Conservation (phyloP, 306 rosid species). For the Luffa acutangula region DNA sequence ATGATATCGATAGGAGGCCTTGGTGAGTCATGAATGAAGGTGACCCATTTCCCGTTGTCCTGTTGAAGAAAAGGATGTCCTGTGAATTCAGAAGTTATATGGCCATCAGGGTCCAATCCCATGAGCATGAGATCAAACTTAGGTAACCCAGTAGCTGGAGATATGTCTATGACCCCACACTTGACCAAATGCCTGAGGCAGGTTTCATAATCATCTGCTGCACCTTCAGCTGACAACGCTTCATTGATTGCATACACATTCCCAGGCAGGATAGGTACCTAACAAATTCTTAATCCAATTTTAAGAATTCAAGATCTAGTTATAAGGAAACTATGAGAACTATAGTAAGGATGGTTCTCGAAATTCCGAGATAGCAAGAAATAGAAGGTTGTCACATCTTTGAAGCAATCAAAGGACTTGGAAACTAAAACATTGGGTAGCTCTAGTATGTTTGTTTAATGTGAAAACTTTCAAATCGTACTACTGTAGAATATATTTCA, state of each 20-base stretch:
- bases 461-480: no score
- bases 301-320: neutral
- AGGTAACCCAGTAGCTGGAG: conserved; percentile 56
- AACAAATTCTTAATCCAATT: neutral
- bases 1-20: conserved; percentile 82
- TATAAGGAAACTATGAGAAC: neutral
- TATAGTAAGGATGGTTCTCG: neutral
- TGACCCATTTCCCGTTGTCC: conserved; percentile 58
- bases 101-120: conserved; percentile 93
- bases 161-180: conserved; percentile 28
- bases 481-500: no score
- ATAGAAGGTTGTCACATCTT: neutral
- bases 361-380: neutral
- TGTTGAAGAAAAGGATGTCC: conserved; percentile 69
- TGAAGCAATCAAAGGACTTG: neutral
- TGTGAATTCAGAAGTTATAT: conserved; percentile 78
- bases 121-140: conserved; percentile 84
- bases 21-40: conserved; percentile 68
- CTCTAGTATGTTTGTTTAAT: no score
- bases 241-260: conserved; percentile 70
- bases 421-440: neutral
- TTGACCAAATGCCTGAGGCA: conserved; percentile 49
- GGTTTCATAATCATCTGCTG: conserved; percentile 84
- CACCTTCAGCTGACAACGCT: conserved; percentile 68
- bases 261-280: conserved; percentile 65